A percentile compares a stretch with the other conserved stretches of the same genome.
These are phyloP conservation scores for Globisporangium splendens DNA, from an alignment of 352 stramenopile genomes.

Conservation along the genomic window DNA sequence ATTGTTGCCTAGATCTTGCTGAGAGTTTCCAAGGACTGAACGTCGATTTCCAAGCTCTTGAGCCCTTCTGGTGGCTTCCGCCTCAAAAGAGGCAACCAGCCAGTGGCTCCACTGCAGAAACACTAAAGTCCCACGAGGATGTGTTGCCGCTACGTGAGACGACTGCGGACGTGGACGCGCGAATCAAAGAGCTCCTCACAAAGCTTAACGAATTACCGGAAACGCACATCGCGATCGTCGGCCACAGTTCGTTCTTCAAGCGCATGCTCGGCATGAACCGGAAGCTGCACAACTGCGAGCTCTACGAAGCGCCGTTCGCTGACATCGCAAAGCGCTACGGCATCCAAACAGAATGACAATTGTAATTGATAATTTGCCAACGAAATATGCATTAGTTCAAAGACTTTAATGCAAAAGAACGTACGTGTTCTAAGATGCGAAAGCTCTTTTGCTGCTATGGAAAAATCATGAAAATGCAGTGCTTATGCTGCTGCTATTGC, in stretches of 20 bases:
- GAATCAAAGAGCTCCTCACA: conserved; percentile 62
- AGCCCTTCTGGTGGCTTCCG: conserved; percentile 65
- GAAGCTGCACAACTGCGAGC: conserved; percentile 81
- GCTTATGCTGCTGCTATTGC: not conserved
- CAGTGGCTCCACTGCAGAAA: conserved; percentile 15
- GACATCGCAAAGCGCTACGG: conserved; percentile 22
- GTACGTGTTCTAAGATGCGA: too few species aligned
- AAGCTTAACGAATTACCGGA: conserved; percentile 55
- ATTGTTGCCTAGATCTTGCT: conserved; percentile 39
- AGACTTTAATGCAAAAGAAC: not conserved
- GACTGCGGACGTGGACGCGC: conserved; percentile 44
- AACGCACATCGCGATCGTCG: conserved; percentile 72
- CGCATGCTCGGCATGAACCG: conserved; percentile 73
- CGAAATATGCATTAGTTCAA: not conserved
- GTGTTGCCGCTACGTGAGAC: conserved; percentile 60
- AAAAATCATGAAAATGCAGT: too few species aligned
- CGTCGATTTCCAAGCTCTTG: conserved; percentile 45
- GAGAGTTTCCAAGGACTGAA: conserved; percentile 27
- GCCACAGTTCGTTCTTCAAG: conserved; percentile 85
- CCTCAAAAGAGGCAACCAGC: conserved; percentile 23
- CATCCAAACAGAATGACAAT: not conserved
- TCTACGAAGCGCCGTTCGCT: conserved; percentile 38
- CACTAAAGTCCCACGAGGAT: conserved; percentile 33
- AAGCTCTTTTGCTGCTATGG: too few species aligned
- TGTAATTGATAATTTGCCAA: not conserved